These are phyloP conservation scores for Dothiorella sarmentorum DNA, from an alignment of 2,329 filamentous ascomycete species.

Conservation along the genomic window DNA sequence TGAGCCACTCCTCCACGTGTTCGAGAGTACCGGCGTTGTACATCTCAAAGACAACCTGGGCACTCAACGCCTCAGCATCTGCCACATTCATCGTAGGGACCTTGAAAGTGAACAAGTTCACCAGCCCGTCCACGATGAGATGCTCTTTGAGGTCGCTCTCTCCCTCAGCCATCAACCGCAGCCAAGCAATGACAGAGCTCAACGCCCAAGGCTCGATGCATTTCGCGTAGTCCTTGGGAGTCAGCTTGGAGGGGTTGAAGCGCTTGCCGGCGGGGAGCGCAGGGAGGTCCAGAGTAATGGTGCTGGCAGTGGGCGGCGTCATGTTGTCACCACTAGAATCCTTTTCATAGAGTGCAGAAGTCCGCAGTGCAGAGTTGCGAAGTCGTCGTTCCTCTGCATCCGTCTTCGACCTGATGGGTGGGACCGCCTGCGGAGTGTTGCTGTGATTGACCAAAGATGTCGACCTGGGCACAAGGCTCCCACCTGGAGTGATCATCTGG, in stretches of 20 bases:
- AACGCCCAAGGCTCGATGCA: slow-evolving; percentile 91
- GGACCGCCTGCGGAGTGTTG: slow-evolving; percentile 71
- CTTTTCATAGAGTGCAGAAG: slow-evolving; percentile 31
- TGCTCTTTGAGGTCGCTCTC: slow-evolving; percentile 83
- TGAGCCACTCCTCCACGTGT: slow-evolving; percentile 96
- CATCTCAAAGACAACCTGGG: slow-evolving; percentile 76
- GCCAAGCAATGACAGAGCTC: slow-evolving; percentile 81
- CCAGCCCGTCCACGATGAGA: slow-evolving; percentile 80
- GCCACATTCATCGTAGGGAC: slow-evolving; percentile 98
- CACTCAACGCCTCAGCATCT: slow-evolving; percentile 84
- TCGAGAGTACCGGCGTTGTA: slow-evolving; percentile 72
- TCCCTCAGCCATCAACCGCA: slow-evolving; percentile 84
- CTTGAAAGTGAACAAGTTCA: slow-evolving; percentile 87
- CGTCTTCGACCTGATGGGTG: slow-evolving; percentile 89
- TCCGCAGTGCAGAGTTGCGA: slow-evolving; percentile 43
- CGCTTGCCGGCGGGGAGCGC: slow-evolving; percentile 75
- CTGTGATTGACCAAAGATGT: slow-evolving; percentile 75
- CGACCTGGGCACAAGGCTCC: slow-evolving; percentile 35
- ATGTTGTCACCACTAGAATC: slow-evolving; percentile 51
- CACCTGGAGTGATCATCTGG: slow-evolving; percentile 32
- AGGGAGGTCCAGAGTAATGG: slow-evolving; percentile 74
- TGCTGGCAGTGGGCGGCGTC: slow-evolving; percentile 47
- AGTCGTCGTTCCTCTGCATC: slow-evolving; percentile 67
- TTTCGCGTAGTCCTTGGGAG: slow-evolving; percentile 73
- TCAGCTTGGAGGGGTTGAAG: slow-evolving; percentile 82